Base-by-base conservation (phyloP, 805 yeast genomes). In the Kluyveromyces starmeri region DNA sequence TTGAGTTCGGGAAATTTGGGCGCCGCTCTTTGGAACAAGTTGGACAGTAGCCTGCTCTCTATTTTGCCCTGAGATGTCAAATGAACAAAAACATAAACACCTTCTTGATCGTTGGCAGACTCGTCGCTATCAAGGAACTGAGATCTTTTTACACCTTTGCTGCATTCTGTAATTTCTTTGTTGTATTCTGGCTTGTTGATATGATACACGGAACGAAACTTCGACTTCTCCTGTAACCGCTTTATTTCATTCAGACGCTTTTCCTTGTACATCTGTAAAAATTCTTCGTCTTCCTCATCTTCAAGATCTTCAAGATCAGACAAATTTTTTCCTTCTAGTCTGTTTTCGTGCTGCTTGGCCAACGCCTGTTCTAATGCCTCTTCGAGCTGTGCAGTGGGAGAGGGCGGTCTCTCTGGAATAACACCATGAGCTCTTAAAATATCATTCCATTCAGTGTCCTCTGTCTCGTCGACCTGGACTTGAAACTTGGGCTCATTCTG, bases 371-470 rank as follows among this genome's bases (percentile, higher is more conserved):
- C 86, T 28, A 88, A 58, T 2, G 94, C 94, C 46, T 80, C 88
- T 53, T 92, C 97, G 30, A 92, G 55, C 57, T 84, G 81, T 27
- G 71, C 83, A 0, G 94, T 76, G 7, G 95, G 95, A 14, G 94
- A 83, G 16, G 88, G 86, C 18, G 94, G 85, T 48, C 81, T 78
- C 51, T 83, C 86, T 1, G 98, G 98, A 32, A 92, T 84, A 36
- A 92, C 76, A 16, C 97, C 97, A 42, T 88, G 83, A 3, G 74
- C 71, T 44, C 99, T 68, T 28, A 92, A 68, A 45, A 92, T 86
- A 58, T 92, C 99, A 55, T 92, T 92, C 98, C 99, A 92, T 58
- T 92, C 98, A 0, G 98, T 92, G 56, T 92, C 99, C 59, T 92
- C 99, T 42, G 73, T 74, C 22, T 95, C 96, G 59, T 92, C 88